These are phyloP conservation scores for Ganoderma boninense DNA, from an alignment of 1,284 basidiomycete species.

Conservation along the genomic window DNA sequence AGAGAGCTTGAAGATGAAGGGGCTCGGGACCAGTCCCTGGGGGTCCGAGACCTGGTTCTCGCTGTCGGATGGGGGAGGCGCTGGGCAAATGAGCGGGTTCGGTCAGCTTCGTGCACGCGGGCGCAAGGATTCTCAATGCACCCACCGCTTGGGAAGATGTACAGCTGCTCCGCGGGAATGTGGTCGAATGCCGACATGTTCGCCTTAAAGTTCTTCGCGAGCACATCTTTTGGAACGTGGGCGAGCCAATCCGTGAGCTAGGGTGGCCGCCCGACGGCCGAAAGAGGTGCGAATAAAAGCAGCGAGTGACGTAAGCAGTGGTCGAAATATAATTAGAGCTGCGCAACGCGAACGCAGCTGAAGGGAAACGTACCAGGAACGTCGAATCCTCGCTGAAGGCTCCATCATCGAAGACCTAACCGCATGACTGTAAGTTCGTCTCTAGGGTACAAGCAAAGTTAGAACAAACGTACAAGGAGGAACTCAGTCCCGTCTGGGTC, in stretches of 20 bases:
- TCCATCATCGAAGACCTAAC: slow-evolving; percentile 48
- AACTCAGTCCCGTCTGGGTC: slow-evolving; percentile 73
- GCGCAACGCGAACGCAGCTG: neutral
- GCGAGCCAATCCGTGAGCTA: slow-evolving; percentile 46
- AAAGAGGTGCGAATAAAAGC: neutral
- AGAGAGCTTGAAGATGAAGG: slow-evolving; percentile 65
- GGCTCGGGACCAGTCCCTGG: slow-evolving; percentile 57
- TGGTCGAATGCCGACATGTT: slow-evolving; percentile 44
- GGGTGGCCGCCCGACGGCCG: neutral
- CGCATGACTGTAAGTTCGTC: neutral
- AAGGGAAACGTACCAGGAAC: slow-evolving; percentile 42
- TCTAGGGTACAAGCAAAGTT: neutral
- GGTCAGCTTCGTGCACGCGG: neutral
- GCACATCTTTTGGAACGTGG: slow-evolving; percentile 52
- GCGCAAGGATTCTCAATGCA: neutral
- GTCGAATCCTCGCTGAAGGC: slow-evolving; percentile 52
- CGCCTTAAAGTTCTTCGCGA: slow-evolving; percentile 52
- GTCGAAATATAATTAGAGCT: slow-evolving; percentile 15
- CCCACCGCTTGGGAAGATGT: slow-evolving; percentile 46
- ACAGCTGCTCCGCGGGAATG: slow-evolving; percentile 45
- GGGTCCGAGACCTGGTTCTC: slow-evolving; percentile 52
- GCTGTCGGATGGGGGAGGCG: slow-evolving; percentile 48
- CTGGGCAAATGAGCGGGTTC: slow-evolving; percentile 30
- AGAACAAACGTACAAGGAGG: slow-evolving; percentile 59
- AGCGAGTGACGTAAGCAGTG: slow-evolving; percentile 13